phyloP scores from a whole-genome alignment of 495 filamentous ascomycete species.

The Hyphodiscus hymeniophilus region DNA sequence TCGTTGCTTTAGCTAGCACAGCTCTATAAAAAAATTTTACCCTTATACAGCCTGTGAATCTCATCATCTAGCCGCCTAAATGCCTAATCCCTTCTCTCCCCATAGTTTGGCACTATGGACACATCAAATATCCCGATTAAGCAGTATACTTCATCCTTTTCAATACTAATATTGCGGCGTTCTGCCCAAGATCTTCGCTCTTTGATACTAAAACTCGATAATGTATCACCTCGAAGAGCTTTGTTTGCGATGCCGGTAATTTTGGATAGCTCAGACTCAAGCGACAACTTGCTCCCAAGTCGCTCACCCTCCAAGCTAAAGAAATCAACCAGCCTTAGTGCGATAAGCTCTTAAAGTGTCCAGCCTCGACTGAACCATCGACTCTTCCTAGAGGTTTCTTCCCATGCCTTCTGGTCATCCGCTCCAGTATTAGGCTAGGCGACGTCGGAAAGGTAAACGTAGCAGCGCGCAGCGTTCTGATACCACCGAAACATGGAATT shows the following conservation, averaged over 20 bases:
- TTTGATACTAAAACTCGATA: background rate
- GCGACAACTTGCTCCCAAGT: slow-evolving; percentile 4
- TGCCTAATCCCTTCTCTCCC: background rate
- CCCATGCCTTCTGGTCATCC: background rate
- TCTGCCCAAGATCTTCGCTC: slow-evolving; percentile 12
- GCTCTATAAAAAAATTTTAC: slow-evolving; percentile 12
- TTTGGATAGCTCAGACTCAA: background rate
- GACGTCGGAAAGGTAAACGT: slow-evolving; percentile 3
- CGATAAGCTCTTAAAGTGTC: slow-evolving; percentile 2
- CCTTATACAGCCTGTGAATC: slow-evolving; percentile 17
- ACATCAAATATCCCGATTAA: background rate
- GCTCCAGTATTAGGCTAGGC: background rate
- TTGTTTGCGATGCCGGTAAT: background rate
- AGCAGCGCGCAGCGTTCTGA: background rate
- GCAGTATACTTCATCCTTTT: slow-evolving; percentile 2
- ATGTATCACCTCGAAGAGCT: slow-evolving; percentile 8
- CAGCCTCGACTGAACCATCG: slow-evolving; percentile 24
- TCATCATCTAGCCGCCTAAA: background rate
- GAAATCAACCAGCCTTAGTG: background rate
- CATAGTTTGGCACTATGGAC: background rate
- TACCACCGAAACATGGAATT: slow-evolving; percentile 1
- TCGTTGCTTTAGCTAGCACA: slow-evolving; percentile 15
- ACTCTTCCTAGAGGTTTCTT: slow-evolving; percentile 5
- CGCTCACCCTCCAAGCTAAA: background rate
- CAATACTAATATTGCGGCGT: background rate